These are phyloP conservation scores for Candida sojae DNA, from an alignment of 1,139 yeast species.

Conservation along the genomic window DNA sequence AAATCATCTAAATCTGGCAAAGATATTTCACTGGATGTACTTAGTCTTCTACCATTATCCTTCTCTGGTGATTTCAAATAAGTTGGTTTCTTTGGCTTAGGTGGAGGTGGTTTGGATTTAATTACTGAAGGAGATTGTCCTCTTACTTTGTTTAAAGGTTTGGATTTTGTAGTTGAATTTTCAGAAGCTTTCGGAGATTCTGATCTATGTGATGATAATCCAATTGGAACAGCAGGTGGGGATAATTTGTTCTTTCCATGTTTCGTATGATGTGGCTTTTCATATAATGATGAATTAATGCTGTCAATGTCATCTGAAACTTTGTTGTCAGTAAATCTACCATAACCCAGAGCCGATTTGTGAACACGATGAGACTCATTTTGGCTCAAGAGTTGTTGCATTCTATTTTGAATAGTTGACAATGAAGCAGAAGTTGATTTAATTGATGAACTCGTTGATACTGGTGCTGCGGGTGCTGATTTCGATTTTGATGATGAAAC, in stretches of 20 bases:
- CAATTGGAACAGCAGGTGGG: constrained; percentile 38
- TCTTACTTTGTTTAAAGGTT: constrained; percentile 4
- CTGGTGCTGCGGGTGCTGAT: constrained; percentile 9
- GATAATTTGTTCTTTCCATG: constrained; percentile 12
- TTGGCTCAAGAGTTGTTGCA: constrained; percentile 56
- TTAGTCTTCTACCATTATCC: constrained; percentile 26
- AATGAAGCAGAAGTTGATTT: constrained; percentile 5
- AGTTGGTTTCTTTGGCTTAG: constrained; percentile 62
- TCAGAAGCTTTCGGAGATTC: not conserved
- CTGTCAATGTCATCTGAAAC: constrained; percentile 42
- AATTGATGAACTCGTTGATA: not conserved
- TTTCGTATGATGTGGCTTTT: constrained; percentile 5
- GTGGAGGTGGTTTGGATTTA: constrained; percentile 51
- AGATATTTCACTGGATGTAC: constrained; percentile 46
- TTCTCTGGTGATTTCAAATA: constrained; percentile 46
- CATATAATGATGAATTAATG: constrained; percentile 24
- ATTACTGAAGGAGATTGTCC: not conserved
- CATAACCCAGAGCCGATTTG: constrained; percentile 76
- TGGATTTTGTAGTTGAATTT: not conserved
- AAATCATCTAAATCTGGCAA: constrained; percentile 57
- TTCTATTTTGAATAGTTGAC: constrained; percentile 59
- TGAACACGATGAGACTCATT: constrained; percentile 48
- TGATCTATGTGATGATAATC: constrained; percentile 21
- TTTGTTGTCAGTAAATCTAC: constrained; percentile 56
- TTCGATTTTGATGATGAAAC: constrained; percentile 7